Conservation (phyloP, 257 asterid genomes). For the Schizonepeta tenuifolia region DNA sequence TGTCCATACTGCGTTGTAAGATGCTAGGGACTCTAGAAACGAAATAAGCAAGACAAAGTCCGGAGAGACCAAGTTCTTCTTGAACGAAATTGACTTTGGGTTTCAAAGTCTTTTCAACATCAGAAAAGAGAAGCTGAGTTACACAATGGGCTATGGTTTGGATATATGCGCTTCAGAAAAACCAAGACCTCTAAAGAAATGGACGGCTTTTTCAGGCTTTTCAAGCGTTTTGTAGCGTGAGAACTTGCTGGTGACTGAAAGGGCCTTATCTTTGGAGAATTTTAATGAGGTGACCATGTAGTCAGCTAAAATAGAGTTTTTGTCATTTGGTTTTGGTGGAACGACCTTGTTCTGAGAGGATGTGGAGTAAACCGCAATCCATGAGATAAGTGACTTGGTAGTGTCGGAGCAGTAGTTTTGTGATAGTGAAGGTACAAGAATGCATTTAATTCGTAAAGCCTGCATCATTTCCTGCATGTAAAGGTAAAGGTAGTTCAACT, state of each 20-base stretch:
- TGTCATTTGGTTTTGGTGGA: not conserved
- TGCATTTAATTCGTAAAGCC: not conserved
- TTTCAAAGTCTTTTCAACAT: slow-evolving; percentile 39
- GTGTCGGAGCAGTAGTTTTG: not conserved
- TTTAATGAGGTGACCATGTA: slow-evolving; percentile 21
- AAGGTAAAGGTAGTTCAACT: not conserved
- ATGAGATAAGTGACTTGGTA: slow-evolving; percentile 1
- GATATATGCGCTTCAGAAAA: slow-evolving; percentile 27
- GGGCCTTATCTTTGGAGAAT: slow-evolving; percentile 16
- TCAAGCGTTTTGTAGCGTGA: not conserved
- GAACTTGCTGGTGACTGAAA: slow-evolving; percentile 11
- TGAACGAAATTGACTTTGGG: slow-evolving; percentile 41
- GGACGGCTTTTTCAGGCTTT: slow-evolving; percentile 21
- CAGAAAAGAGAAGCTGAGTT: slow-evolving; percentile 33
- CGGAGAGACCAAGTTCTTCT: slow-evolving; percentile 45
- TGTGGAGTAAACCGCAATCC: not conserved
- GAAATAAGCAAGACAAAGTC: slow-evolving; percentile 31
- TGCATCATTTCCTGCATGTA: slow-evolving; percentile 3
- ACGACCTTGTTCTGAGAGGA: not conserved
- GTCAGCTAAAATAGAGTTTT: slow-evolving; percentile 3
- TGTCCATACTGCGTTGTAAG: slow-evolving; percentile 36
- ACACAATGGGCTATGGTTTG: not conserved
- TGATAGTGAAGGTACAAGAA: not conserved
- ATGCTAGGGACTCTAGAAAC: slow-evolving; percentile 24
- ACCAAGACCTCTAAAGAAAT: slow-evolving; percentile 24